Conservation (phyloP, 1,139 yeast genomes). For the Protomyces arabidopsidicola region DNA sequence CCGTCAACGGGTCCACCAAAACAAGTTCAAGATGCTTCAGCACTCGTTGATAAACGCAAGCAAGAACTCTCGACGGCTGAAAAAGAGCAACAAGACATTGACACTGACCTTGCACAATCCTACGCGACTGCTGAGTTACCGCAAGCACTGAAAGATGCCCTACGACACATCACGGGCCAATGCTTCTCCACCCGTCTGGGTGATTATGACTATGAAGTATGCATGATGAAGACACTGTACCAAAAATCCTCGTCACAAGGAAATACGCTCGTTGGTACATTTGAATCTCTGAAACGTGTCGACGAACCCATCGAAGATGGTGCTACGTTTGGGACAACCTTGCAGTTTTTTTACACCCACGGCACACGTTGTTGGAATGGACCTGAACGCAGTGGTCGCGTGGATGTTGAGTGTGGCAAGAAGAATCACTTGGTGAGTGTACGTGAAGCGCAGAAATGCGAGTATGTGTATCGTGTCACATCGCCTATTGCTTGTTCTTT, state of each 20-base stretch:
- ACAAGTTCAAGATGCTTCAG: background rate
- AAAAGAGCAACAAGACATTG: background rate
- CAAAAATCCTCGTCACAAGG: conserved; percentile 46
- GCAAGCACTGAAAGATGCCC: conserved; percentile 48
- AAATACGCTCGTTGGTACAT: conserved; percentile 33
- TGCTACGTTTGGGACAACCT: conserved; percentile 36
- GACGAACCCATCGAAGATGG: background rate
- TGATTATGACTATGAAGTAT: conserved; percentile 65
- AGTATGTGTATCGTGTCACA: conserved; percentile 56
- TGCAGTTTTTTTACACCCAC: conserved; percentile 46
- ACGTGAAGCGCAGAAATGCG: conserved; percentile 85
- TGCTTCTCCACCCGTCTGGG: conserved; percentile 54
- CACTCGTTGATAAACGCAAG: background rate
- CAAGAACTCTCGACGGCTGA: background rate
- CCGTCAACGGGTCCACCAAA: background rate
- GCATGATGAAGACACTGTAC: conserved; percentile 53
- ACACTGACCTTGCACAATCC: background rate
- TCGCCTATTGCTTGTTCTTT: conserved; percentile 66
- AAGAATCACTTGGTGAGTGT: conserved; percentile 56
- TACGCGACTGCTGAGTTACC: conserved; percentile 46
- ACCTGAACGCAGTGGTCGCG: conserved; percentile 67
- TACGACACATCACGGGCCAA: conserved; percentile 53
- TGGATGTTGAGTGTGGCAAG: conserved; percentile 64
- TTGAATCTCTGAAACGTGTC: background rate
- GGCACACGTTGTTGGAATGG: conserved; percentile 98